phyloP scores from a whole-genome alignment of 306 rosid species.

The Pyrus bretschneideri region DNA sequence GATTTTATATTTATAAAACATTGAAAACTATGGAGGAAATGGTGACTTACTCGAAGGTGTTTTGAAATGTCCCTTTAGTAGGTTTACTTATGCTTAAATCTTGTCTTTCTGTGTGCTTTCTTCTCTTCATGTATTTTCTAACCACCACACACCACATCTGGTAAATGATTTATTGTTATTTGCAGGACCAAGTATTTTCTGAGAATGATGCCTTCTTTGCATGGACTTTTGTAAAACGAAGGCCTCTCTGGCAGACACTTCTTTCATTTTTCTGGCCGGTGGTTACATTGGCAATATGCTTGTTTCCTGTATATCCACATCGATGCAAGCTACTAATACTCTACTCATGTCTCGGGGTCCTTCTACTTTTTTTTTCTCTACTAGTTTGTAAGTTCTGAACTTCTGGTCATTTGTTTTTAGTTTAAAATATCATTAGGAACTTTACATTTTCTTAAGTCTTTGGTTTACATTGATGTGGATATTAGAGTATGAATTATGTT shows the following conservation, averaged over 20 bases:
- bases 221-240: slow-evolving; percentile 85
- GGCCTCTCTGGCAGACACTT: slow-evolving; percentile 98
- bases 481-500: not conserved
- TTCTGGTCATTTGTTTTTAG: slow-evolving; percentile 6
- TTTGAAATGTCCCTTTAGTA: not conserved
- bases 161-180: slow-evolving; percentile 27
- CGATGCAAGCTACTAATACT: slow-evolving; percentile 86
- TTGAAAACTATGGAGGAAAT: not conserved
- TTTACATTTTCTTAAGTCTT: not conserved
- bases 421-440: not conserved
- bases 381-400: slow-evolving; percentile 62
- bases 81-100: not conserved
- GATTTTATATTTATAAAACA: not conserved
- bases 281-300: slow-evolving; percentile 88
- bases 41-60: not conserved
- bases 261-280: slow-evolving; percentile 98
- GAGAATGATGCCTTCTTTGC: slow-evolving; percentile 96
- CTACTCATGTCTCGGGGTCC: slow-evolving; percentile 90
- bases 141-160: slow-evolving; percentile 12
- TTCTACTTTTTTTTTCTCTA: slow-evolving; percentile 71
- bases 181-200: slow-evolving; percentile 88
- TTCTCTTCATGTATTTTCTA: not conserved
- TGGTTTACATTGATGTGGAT: not conserved
- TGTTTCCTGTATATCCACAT: slow-evolving; percentile 98
- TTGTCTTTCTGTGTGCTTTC: not conserved